A percentile compares a stretch with the other conserved stretches of the same genome.
Evolutionary conservation across 2,329 filamentous ascomycete species (phyloP).

Genomic region (Diplodia sapinea): DNA sequence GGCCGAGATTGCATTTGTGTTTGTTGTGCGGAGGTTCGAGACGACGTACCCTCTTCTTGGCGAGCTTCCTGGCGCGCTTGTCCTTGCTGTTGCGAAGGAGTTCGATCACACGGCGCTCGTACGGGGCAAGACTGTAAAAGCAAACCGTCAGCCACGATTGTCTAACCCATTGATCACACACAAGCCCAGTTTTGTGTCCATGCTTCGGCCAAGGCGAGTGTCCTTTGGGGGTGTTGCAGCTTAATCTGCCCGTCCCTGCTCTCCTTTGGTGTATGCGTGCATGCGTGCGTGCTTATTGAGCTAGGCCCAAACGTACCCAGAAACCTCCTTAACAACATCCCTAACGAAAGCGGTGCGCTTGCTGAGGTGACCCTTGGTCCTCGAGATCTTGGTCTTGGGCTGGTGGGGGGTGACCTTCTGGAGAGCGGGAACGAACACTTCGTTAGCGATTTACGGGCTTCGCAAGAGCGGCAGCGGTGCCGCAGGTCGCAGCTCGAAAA

Average conservation of each 20-base stretch:
- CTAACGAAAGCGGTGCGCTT: conserved; percentile 97
- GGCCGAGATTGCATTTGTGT: not conserved
- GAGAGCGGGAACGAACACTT: conserved; percentile 37
- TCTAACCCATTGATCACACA: not conserved
- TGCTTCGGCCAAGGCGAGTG: not conserved
- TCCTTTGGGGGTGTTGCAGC: not conserved
- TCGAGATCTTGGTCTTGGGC: conserved; percentile 57
- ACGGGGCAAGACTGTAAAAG: conserved; percentile 73
- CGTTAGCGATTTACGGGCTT: conserved; percentile 37
- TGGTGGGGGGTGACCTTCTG: conserved; percentile 61
- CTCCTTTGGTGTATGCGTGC: conserved; percentile 25
- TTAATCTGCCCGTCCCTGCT: not conserved
- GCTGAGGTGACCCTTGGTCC: conserved; percentile 94
- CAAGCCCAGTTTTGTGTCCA: not conserved
- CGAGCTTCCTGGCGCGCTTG: conserved; percentile 98
- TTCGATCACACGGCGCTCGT: conserved; percentile 99
- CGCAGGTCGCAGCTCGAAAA: not conserved
- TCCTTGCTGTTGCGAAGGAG: conserved; percentile 98
- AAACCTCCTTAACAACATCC: conserved; percentile 97
- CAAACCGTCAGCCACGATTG: conserved; percentile 31
- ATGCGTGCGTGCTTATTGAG: conserved; percentile 7
- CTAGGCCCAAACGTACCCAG: conserved; percentile 69
- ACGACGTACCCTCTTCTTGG: conserved; percentile 91
- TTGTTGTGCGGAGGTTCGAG: not conserved
- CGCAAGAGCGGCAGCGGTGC: conserved; percentile 25